These are phyloP conservation scores for Amauroascus verrucosus DNA, from an alignment of 2,329 filamentous ascomycete genomes.

Conservation along the genomic window DNA sequence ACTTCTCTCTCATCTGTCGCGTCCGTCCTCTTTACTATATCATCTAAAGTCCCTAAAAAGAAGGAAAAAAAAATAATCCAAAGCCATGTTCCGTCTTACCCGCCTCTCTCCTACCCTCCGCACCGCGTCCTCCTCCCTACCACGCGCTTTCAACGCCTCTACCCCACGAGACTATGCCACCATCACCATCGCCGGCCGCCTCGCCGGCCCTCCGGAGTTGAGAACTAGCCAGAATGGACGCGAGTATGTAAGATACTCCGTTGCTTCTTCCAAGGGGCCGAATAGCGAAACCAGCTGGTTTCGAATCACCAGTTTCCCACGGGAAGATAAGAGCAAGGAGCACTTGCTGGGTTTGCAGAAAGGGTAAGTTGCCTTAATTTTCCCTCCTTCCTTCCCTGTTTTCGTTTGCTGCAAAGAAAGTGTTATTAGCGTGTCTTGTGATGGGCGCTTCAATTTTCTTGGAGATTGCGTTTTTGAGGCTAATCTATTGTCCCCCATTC, in stretches of 20 bases:
- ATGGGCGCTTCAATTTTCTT: too few relatives aligned
- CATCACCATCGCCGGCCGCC: slow-evolving; percentile 77
- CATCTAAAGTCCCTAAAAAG: too few relatives aligned
- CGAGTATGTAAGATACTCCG: slow-evolving; percentile 65
- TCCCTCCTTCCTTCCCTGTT: too few relatives aligned
- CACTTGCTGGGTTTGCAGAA: slow-evolving; percentile 65
- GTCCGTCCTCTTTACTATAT: too few relatives aligned
- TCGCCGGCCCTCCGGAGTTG: slow-evolving; percentile 69
- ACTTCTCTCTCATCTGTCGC: too few relatives aligned
- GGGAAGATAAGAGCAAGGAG: slow-evolving; percentile 58
- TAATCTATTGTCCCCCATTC: not conserved
- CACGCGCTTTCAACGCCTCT: slow-evolving; percentile 64
- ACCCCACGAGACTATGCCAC: slow-evolving; percentile 55
- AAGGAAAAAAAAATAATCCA: not conserved
- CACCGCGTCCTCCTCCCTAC: slow-evolving; percentile 36
- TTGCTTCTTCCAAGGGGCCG: slow-evolving; percentile 59
- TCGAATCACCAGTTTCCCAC: slow-evolving; percentile 60
- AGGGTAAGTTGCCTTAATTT: slow-evolving; percentile 67
- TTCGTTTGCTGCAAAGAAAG: too few relatives aligned
- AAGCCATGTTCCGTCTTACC: slow-evolving; percentile 39
- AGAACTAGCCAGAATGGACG: slow-evolving; percentile 57
- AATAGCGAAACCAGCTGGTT: slow-evolving; percentile 79
- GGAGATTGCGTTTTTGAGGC: not conserved
- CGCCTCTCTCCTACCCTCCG: slow-evolving; percentile 42
- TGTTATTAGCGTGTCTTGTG: too few relatives aligned